phyloP scores from a whole-genome alignment of 1,139 yeast species.

The Maudiozyma humilis region DNA sequence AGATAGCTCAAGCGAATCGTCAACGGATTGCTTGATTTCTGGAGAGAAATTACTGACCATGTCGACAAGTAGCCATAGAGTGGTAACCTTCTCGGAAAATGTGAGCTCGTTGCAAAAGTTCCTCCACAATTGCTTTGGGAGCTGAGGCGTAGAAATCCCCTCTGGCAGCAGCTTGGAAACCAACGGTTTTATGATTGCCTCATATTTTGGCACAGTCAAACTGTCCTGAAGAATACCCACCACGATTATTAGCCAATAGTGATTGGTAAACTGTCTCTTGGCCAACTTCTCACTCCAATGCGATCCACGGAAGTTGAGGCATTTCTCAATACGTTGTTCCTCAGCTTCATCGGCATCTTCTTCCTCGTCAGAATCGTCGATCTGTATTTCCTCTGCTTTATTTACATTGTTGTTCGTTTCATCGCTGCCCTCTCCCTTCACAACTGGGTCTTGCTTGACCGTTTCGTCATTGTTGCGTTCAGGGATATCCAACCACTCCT shows the following conservation, averaged over 20 bases:
- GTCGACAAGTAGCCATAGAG: slow-evolving; percentile 29
- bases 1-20: slow-evolving; percentile 29
- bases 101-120: slow-evolving; percentile 27
- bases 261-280: slow-evolving; percentile 69
- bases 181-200: slow-evolving; percentile 20
- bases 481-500: slow-evolving; percentile 19
- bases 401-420: slow-evolving; percentile 17
- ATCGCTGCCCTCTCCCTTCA: slow-evolving; percentile 15
- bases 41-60: slow-evolving; percentile 26
- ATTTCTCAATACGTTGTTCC: slow-evolving; percentile 42
- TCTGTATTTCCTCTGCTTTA: background rate
- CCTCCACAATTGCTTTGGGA: slow-evolving; percentile 30
- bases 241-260: slow-evolving; percentile 74
- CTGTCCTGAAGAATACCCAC: slow-evolving; percentile 55
- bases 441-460: slow-evolving; percentile 2
- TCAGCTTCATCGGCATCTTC: slow-evolving; percentile 9
- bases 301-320: slow-evolving; percentile 51
- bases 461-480: background rate
- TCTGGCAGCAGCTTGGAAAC: slow-evolving; percentile 22
- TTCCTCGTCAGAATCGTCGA: slow-evolving; percentile 5
- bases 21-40: slow-evolving; percentile 28
- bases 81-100: slow-evolving; percentile 22
- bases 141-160: slow-evolving; percentile 19
- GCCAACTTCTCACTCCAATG: slow-evolving; percentile 75
- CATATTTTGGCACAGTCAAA: slow-evolving; percentile 25